Conservation (phyloP, 768 basidiomycete genomes). For the Chalciporus pseudorubinellus region DNA sequence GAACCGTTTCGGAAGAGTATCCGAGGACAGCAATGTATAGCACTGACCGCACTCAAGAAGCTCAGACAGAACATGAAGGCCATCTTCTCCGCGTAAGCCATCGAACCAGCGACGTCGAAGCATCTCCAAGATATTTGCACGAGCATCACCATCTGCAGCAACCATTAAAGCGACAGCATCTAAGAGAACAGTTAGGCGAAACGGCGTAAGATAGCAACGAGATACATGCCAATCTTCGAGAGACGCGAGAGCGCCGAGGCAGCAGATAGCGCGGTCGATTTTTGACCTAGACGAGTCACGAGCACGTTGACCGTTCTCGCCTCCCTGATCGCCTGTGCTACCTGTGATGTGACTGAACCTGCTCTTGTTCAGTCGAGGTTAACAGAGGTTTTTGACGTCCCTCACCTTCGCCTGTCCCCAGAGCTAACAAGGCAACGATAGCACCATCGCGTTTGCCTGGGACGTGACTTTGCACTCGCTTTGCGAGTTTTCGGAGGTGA, state of each 20-base stretch:
- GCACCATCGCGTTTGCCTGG: conserved; percentile 17
- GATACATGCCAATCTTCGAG: conserved; percentile 17
- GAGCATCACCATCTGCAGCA: conserved; percentile 3
- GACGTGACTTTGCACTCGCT: conserved; percentile 5
- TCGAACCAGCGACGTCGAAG: conserved; percentile 29
- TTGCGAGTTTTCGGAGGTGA: conserved; percentile 14
- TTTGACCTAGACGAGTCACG: conserved; percentile 14
- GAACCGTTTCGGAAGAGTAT: background rate
- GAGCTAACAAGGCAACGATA: conserved; percentile 14
- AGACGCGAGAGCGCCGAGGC: conserved; percentile 18
- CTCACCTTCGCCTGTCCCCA: conserved; percentile 13
- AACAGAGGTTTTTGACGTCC: background rate
- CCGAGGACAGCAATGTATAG: too few relatives aligned
- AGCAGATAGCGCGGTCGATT: conserved; percentile 20
- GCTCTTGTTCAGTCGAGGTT: background rate
- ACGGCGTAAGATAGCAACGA: background rate
- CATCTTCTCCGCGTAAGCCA: conserved; percentile 25
- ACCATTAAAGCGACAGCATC: conserved; percentile 16
- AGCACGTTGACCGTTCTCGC: conserved; percentile 16
- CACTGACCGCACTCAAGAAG: conserved; percentile 23
- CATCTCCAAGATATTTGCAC: conserved; percentile 17
- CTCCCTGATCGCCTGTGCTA: conserved; percentile 15
- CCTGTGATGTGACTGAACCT: conserved; percentile 2
- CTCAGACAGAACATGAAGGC: conserved; percentile 16
- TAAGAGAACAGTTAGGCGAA: conserved; percentile 1